These are phyloP conservation scores for Globisporangium cystogenes DNA, from an alignment of 352 stramenopile species.

Conservation along the genomic window DNA sequence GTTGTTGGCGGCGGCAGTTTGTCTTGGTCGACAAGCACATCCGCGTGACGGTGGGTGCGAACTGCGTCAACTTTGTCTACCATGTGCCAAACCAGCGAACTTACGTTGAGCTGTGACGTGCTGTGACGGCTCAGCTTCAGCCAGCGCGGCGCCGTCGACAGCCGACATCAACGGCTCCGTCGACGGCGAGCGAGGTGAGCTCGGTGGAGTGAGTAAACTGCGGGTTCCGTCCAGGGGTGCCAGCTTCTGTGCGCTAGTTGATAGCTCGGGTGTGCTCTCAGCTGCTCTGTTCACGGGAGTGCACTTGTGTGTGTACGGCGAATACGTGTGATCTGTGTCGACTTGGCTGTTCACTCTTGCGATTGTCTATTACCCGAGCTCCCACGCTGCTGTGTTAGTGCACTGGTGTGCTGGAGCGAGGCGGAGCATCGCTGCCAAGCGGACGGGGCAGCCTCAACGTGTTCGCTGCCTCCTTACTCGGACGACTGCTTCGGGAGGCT, in stretches of 20 bases:
- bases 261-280: neutral
- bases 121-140: neutral
- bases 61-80: neutral
- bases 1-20: neutral
- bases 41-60: conserved; percentile 4
- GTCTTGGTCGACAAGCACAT: conserved; percentile 8
- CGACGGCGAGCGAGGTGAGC: neutral
- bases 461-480: conserved; percentile 16
- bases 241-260: neutral
- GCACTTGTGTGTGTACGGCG: neutral
- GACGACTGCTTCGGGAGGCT: conserved; percentile 45
- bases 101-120: neutral
- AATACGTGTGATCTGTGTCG: neutral
- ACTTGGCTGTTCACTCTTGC: neutral
- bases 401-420: neutral
- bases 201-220: neutral
- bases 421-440: neutral
- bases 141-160: conserved; percentile 3
- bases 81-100: neutral
- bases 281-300: neutral
- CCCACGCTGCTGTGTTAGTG: neutral
- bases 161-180: neutral
- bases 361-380: neutral
- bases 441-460: too few species aligned
- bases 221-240: too few species aligned